phyloP scores from a whole-genome alignment of 2,329 filamentous ascomycete species.

The Hypoxylon sp. region DNA sequence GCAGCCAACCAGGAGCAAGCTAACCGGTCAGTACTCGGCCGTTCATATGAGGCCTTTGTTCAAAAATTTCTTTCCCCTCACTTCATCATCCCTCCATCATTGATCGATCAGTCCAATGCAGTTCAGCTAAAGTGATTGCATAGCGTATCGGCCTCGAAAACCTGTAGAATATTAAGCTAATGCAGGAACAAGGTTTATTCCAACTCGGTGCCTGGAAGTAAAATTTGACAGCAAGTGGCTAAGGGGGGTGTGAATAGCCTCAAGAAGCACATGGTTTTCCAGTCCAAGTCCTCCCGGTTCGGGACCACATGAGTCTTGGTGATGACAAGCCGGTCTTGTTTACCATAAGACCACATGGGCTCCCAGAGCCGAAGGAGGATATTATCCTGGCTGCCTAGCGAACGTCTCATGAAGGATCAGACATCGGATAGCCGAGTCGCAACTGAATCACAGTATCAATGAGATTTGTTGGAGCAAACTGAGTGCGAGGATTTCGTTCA shows the following conservation, averaged over 20 bases:
- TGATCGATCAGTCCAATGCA: conserved; percentile 4
- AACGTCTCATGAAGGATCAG: too few relatives aligned
- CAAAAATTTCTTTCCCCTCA: conserved; percentile 12
- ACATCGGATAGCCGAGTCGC: too few relatives aligned
- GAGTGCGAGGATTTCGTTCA: too few relatives aligned
- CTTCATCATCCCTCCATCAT: conserved; percentile 9
- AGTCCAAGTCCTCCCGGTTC: too few relatives aligned
- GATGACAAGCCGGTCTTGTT: too few relatives aligned
- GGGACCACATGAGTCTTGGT: not conserved
- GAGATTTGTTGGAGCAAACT: conserved; percentile 15
- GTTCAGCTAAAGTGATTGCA: too few relatives aligned
- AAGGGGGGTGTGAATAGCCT: not conserved
- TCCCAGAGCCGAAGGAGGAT: too few relatives aligned
- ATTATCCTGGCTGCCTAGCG: too few relatives aligned
- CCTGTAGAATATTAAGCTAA: conserved; percentile 15
- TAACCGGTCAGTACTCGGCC: conserved; percentile 18
- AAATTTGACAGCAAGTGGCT: not conserved
- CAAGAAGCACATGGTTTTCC: not conserved
- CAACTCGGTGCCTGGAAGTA: not conserved
- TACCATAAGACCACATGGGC: too few relatives aligned
- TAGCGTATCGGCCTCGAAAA: not conserved
- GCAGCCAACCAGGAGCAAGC: conserved; percentile 20
- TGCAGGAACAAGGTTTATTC: not conserved
- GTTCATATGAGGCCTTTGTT: conserved; percentile 15
- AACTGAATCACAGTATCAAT: too few relatives aligned